Conservation (phyloP, 1,284 basidiomycete species). For the Trametes pubescens region DNA sequence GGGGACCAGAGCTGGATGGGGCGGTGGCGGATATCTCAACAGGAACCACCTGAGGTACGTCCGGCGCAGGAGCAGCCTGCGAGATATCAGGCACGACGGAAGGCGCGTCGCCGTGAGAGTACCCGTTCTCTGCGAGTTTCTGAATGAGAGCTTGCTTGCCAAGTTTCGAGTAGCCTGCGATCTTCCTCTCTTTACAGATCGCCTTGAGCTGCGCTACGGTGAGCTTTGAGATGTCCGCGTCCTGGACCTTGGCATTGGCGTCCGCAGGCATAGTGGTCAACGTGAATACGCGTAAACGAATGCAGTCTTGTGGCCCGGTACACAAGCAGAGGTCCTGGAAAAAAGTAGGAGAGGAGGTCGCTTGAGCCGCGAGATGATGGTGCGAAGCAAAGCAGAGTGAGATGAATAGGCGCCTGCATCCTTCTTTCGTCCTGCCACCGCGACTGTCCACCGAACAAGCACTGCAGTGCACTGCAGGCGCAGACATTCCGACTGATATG, state of each 20-base stretch:
- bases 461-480: no score
- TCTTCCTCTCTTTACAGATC: slow-evolving; percentile 67
- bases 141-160: slow-evolving; percentile 63
- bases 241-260: not conserved
- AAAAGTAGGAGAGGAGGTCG: not conserved
- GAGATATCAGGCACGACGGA: not conserved
- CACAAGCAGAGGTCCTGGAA: not conserved
- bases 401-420: not conserved
- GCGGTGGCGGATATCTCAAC: not conserved
- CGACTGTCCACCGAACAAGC: no score
- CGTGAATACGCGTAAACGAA: no score
- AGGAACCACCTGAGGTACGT: not conserved
- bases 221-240: slow-evolving; percentile 45
- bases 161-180: slow-evolving; percentile 74
- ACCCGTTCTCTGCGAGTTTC: slow-evolving; percentile 48
- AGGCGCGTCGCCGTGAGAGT: not conserved
- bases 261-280: not conserved
- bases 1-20: not conserved
- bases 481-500: no score
- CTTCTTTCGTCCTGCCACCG: not conserved
- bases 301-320: not conserved
- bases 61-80: not conserved
- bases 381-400: not conserved
- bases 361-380: not conserved
- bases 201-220: slow-evolving; percentile 70